Evolutionary conservation across 176 grass and related monocot genomes (phyloP), one percentile per base, ranked within the genome.

Genomic region (Lolium rigidum): DNA sequence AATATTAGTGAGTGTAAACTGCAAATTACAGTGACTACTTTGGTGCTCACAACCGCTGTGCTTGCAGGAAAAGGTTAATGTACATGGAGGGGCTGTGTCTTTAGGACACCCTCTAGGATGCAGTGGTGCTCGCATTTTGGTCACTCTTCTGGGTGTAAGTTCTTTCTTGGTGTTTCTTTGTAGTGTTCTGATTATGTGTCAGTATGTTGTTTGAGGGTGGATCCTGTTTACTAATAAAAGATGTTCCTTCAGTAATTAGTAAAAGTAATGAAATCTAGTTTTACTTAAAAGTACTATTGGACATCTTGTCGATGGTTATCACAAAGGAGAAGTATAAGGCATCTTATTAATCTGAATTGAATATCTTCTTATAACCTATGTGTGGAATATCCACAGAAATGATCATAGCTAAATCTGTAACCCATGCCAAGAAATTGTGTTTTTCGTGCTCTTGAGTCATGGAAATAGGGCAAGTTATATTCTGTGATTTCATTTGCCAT

Each of bases 51-150:
- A 93, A 0, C 16, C 8, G 1, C 1, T 84, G 56, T 28, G 0
- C 9, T 74, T 75, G 39, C 57, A 84, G 96, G 96, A 94, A 69
- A 98, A 98, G 76, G 64, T 98, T 71, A 98, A 98, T 64, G 91
- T 98, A 16, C 96, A 98, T 73, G 96, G 96, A 15, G 96, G 96
- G 55, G 93, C 93, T 15, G 96, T 98, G 20, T 92, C 93, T 37
- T 85, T 98, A 77, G 95, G 95, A 26, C 96, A 98, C 71, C 96
- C 96, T 89, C 93, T 95, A 51, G 93, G 93, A 51, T 98, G 93
- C 81, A 98, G 95, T 35, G 93, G 95, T 83, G 93, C 93, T 82
- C 93, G 93, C 41, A 95, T 93, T 60, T 72, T 93, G 87, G 95
- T 95, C 49, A 98, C 95, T 22, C 88, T 98, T 52, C 37, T 98